Evolutionary conservation across 2,329 filamentous ascomycete genomes (phyloP), one percentile per base, ranked within the genome.

Genomic region (Alternaria gaisen): DNA sequence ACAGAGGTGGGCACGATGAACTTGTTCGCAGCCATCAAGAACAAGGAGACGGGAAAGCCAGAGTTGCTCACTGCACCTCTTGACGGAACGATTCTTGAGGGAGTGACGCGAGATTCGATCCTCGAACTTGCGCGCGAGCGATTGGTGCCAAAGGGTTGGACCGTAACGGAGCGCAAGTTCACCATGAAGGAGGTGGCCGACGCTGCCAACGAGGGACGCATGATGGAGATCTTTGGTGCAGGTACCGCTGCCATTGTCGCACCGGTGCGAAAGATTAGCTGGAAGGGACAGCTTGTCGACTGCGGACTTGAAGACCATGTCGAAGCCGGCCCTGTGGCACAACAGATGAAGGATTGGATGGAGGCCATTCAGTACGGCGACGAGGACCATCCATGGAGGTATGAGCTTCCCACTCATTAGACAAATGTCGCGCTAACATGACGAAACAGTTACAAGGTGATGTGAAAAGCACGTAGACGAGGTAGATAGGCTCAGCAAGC

Each of bases 1-100:
- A 99, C 95, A 47, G 95, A 99, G 81, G 95, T 97, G 58, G 95
- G 95, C 74, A 98, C 95, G 59, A 99, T 99, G 95, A 99, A 99
- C 82, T 89, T 99, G 78, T 99, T 98, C 75, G 90, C 91, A 32
- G 94, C 91, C 42, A 82, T 98, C 71, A 89, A 88, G 82, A 89
- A 96, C 83, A 92, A 91, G 85, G 86, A 91, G 79, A 95, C 93
- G 12, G 95, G 94, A 8, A 87, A 94, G 82, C 94, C 94, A 76
- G 94, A 97, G 83, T 87, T 99, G 54, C 80, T 97, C 72, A 99
- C 95, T n/a, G 93, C 94, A 38, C 95, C 95, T 24, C 86, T 99
- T 14, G 95, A 99, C 78, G 95, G 95, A 52, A 99, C 94, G 30
- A 99, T 99, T 68, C 86, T 99, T 46, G 93, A 96, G 81, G 95